Base-by-base conservation (phyloP, 176 grass and related monocot species). In the Thalia dealbata region DNA sequence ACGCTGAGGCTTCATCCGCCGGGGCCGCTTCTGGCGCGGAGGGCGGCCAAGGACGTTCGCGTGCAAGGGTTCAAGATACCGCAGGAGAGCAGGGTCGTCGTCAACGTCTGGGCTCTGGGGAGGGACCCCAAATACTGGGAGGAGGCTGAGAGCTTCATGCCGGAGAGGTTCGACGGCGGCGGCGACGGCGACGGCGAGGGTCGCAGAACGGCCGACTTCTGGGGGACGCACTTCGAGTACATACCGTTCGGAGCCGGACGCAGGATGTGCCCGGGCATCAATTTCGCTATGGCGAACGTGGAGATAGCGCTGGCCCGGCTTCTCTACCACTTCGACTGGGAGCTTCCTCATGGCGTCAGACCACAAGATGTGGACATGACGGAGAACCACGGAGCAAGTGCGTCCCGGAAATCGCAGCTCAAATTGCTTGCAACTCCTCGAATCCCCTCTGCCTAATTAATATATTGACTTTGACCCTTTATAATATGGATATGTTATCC, bases 301-400 rank as follows among this genome's bases (percentile, higher is more conserved):
- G 71, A 58, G 2, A 1, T 73, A 0, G 51, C 15, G 15, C 2
- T 73, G 27, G 71, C 71, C 5, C 7, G n/a, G 8, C 28, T 73
- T 30, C 71, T 73, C 9, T 73, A n/a, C 71, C 22, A 58, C 50
- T 73, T 73, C 29, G 54, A 75, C 29, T 75, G 73, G 73, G 38
- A 61, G 14, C 52, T 75, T 1, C 73, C 73, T 3, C 8, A 24
- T 21, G 73, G 30, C 3, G 45, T 62, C 32, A n/a, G 16, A 18
- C 35, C 73, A 1, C 3, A 44, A 25, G 43, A 70, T 70, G 10
- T 70, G 67, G 43, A 70, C 43, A 50, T 70, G 67, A 70, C 67
- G 0, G 43, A 70, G 42, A 27, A 1, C 8, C 15, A 50, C 0
- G 67, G 42, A 19, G 19, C 0, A 7, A 50, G 21, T 3, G 54